phyloP scores from a whole-genome alignment of 371 early-diverging fungal genomes.

The Funneliformis caledonium region DNA sequence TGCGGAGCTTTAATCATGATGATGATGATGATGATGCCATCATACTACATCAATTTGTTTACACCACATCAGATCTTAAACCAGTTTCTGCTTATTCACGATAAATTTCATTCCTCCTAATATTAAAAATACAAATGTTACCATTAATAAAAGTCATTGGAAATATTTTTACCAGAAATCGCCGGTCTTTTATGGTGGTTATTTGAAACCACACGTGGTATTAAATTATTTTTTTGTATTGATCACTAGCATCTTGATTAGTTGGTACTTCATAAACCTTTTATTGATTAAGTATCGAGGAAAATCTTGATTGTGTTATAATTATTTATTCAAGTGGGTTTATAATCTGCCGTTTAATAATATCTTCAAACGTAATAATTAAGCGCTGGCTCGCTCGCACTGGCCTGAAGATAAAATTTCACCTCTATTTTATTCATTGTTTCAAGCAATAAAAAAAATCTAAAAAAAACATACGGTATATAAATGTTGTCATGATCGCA shows the following conservation, averaged over 20 bases:
- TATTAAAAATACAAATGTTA: background rate
- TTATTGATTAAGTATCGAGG: no score
- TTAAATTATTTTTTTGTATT: background rate
- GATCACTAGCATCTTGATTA: background rate
- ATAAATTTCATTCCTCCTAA: background rate
- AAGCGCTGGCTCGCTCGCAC: no score
- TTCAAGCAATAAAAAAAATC: no score
- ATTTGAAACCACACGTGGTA: background rate
- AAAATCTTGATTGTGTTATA: no score
- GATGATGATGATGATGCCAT: background rate
- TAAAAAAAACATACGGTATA: no score
- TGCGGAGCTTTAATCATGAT: no score
- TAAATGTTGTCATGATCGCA: no score
- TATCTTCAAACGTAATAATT: no score
- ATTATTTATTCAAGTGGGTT: no score
- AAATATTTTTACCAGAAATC: background rate
- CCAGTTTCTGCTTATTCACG: slow-evolving; percentile 31
- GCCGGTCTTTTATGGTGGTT: slow-evolving; percentile 29
- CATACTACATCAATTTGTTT: background rate
- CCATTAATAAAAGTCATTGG: slow-evolving; percentile 9
- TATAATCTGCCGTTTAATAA: no score
- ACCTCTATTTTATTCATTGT: no score
- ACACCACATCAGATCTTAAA: slow-evolving; percentile 36
- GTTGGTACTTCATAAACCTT: background rate
- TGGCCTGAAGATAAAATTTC: no score